These are phyloP conservation scores for Rauvolfia tetraphylla DNA, from an alignment of 257 asterid genomes.

Conservation along the genomic window DNA sequence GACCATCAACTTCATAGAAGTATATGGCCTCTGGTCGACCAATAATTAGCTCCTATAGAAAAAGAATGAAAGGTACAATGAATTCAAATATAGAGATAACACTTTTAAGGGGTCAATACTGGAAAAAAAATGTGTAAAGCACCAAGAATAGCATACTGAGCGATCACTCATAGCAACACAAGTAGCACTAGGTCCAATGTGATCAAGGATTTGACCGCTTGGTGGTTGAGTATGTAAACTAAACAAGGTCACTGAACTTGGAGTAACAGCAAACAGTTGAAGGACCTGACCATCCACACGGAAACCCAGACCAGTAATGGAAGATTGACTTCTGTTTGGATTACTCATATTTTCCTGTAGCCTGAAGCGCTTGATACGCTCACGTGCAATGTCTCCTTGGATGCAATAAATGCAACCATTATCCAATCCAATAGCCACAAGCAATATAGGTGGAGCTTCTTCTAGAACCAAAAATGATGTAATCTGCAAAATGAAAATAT, in stretches of 20 bases:
- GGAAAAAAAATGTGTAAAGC: background rate
- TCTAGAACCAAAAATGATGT: slow-evolving; percentile 78
- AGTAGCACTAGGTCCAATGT: slow-evolving; percentile 73
- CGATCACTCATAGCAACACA: slow-evolving; percentile 92
- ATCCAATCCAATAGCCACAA: slow-evolving; percentile 86
- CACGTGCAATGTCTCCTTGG: slow-evolving; percentile 98
- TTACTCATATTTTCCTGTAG: slow-evolving; percentile 60
- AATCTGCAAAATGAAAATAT: slow-evolving; percentile 47
- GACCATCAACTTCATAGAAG: slow-evolving; percentile 93
- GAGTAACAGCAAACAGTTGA: slow-evolving; percentile 81
- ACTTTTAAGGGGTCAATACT: slow-evolving; percentile 1
- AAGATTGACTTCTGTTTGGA: slow-evolving; percentile 37
- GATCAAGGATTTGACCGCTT: slow-evolving; percentile 67
- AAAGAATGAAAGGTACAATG: slow-evolving; percentile 8
- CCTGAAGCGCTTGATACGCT: slow-evolving; percentile 83
- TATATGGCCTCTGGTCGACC: slow-evolving; percentile 95
- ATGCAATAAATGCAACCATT: slow-evolving; percentile 91
- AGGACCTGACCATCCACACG: slow-evolving; percentile 85
- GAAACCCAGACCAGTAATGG: slow-evolving; percentile 80
- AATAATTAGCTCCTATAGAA: slow-evolving; percentile 74
- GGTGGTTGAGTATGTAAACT: slow-evolving; percentile 65
- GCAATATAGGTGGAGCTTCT: slow-evolving; percentile 91
- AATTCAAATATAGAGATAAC: slow-evolving; percentile 4
- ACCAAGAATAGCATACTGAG: slow-evolving; percentile 38
- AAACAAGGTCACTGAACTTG: slow-evolving; percentile 83